Base-by-base conservation (phyloP, 2,329 filamentous ascomycete species). In the Harringtonia aguacate region DNA sequence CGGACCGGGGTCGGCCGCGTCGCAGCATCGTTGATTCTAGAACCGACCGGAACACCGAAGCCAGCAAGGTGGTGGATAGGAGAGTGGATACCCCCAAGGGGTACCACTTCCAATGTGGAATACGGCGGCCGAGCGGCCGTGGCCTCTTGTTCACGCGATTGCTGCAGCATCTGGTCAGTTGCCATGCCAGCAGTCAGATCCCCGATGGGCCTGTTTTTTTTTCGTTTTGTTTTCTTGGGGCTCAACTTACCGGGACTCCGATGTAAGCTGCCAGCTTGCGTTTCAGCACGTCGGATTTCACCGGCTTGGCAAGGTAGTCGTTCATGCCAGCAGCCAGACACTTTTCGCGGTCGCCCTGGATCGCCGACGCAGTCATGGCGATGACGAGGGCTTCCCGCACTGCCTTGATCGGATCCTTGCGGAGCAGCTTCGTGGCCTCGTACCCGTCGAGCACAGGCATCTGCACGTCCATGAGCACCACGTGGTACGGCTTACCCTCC, bases 311-410 rank as follows among this genome's bases (percentile, higher is more conserved):
- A 1, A 95, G 75, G 56, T 95, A 97, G 56, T 95, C 92, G 61
- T 95, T 95, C 90, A 97, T 97, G 36, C 90, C 90, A 1, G 87
- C 86, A 40, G 88, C 86, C n/a, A 95, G 68, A 54, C 90, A 95
- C 64, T 94, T 95, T 60, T 97, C 90, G 39, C 89, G 75, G 58
- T 97, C 90, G 17, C 90, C 90, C 58, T 92, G 85, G 48, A 97
- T 97, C 4, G 90, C 90, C 22, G 83, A 89, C 1, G 90, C 90
- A 1, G 90, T 97, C 90, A 97, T 95, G 44, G 90, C 90, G 54
- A 97, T 95, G 39, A 97, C 85, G n/a, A 95, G 69, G 2, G 94
- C 78, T 51, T 86, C 81, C 42, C 86, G 75, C 12, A 97, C 86
- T 8, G 76, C 75, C 30, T 87, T 81, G 46, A 87, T 75, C 0